These are phyloP conservation scores for Lachnellula subtilissima DNA, from an alignment of 2,329 filamentous ascomycete species.

Conservation along the genomic window DNA sequence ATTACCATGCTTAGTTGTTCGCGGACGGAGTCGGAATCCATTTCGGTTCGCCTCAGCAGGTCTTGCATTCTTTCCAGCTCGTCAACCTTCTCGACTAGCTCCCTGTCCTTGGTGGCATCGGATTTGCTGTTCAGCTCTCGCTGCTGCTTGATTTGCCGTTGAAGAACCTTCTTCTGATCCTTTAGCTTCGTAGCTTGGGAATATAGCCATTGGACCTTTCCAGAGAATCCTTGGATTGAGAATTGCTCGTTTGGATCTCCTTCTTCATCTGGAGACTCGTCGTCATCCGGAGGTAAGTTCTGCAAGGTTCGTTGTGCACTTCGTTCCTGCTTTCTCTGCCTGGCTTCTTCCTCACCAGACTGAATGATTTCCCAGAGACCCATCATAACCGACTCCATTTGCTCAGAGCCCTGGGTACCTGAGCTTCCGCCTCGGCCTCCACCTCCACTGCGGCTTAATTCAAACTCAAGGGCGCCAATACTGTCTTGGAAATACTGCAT, in stretches of 20 bases:
- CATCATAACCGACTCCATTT: conserved; percentile 49
- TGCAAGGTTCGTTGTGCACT: conserved; percentile 50
- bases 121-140: conserved; percentile 87
- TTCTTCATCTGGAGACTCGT: conserved; percentile 57
- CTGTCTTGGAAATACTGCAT: conserved; percentile 62
- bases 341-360: conserved; percentile 48
- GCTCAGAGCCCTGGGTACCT: conserved; percentile 35
- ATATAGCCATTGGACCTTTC: conserved; percentile 75
- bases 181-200: conserved; percentile 70
- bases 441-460: conserved; percentile 22
- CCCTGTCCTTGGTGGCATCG: conserved; percentile 64
- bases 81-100: conserved; percentile 54
- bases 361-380: conserved; percentile 49
- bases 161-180: conserved; percentile 84
- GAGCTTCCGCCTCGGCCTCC: conserved; percentile 7
- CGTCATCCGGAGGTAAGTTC: conserved; percentile 53
- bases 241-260: conserved; percentile 57
- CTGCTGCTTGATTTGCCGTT: conserved; percentile 92
- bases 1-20: conserved; percentile 30
- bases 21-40: conserved; percentile 29
- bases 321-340: conserved; percentile 50
- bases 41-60: conserved; percentile 32
- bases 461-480: conserved; percentile 44
- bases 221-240: conserved; percentile 69
- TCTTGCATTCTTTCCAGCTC: conserved; percentile 45